Evolutionary conservation across 192 early-diverging fungal species (phyloP), one percentile per base, ranked within the genome.

Genomic region (Jimgerdemannia flammicorona): DNA sequence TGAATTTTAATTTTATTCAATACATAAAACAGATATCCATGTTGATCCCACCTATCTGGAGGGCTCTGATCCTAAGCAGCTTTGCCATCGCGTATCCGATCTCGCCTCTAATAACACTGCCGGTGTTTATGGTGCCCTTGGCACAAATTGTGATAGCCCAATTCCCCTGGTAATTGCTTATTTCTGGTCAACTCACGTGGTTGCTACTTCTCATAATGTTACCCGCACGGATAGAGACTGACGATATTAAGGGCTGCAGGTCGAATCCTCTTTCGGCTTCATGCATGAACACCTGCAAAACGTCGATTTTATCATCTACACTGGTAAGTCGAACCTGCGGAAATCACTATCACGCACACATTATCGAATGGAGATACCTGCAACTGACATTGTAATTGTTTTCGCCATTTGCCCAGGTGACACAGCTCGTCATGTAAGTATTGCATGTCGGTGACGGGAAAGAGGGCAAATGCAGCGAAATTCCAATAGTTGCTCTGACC

Each of bases 291-390:
- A 73, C 3, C 63, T 80, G 40, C 66, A 74, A 18, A n/a, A 77
- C 43, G 14, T 78, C 18, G 81, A 85, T 64, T 85, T 85, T 76
- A 71, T 85, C n/a, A 63, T 85, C 19, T 85, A 80, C 69, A 83
- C 80, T 70, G 84, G 84, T 67, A 59, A 59, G 14, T 6, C 49
- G 6, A 10, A 10, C 14, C 14, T 2, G 49, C 14, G 29, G 29
- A 29, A 29, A 29, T 29, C 29, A 29, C 29, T 29, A 29, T 29
- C 29, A 29, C 29, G 29, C 29, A 29, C 29, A 6, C 14, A 6
- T 10, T 10, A 6, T 59, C 8, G 6, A 14, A 59, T 59, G 0
- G 2, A 0, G 14, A 10, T 59, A 2, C 49, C 8, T 10, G 14
- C 14, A 10, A 14, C 14, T 10, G 49, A 59, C 49, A 6, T 29